Evolutionary conservation across 2,329 filamentous ascomycete genomes (phyloP), one percentile per base, ranked within the genome.

Genomic region (Immersiporthe knoxdaviesiana): DNA sequence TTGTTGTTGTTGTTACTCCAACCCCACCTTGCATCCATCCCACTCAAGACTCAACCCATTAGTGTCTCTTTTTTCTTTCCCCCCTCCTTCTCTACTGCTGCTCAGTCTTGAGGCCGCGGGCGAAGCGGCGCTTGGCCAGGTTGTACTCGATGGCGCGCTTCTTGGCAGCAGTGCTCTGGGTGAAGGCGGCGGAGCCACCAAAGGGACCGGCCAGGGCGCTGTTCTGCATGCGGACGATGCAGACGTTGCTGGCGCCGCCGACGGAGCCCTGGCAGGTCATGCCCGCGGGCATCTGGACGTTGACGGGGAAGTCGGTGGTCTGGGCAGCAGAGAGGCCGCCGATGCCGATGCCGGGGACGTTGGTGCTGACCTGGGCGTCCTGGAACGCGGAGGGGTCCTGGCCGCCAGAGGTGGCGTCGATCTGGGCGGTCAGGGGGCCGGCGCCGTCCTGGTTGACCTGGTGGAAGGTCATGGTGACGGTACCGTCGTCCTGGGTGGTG

Each of bases 401-500:
- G 66, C 89, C 90, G 44, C 87, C 88, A 1, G 88, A 91, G 35
- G 88, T 90, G 56, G 82, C 79, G 74, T 92, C 89, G 63, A 91
- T 81, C 58, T 82, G 81, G 11, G 89, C 89, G 39, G 81, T 84
- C 62, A 91, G 79, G 1, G 88, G 88, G 1, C 89, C 90, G 0
- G 89, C 90, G 30, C 89, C 89, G 74, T 91, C 89, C 78, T 91
- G 89, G 84, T 91, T 91, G 81, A 91, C 87, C 81, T 91, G 87
- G 77, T 89, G 88, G 81, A 87, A 91, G 70, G 85, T 88, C 84
- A 91, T 85, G 69, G 82, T 84, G 76, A 92, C 81, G 37, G 83
- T 84, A 71, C 90, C 89, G 67, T 88, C 83, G 69, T 90, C 87
- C 27, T 82, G 79, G 69, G 83, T 84, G 5, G 89, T 91, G 11